phyloP scores from a whole-genome alignment of 2,329 filamentous ascomycete genomes.

The Ophiostoma sp. region DNA sequence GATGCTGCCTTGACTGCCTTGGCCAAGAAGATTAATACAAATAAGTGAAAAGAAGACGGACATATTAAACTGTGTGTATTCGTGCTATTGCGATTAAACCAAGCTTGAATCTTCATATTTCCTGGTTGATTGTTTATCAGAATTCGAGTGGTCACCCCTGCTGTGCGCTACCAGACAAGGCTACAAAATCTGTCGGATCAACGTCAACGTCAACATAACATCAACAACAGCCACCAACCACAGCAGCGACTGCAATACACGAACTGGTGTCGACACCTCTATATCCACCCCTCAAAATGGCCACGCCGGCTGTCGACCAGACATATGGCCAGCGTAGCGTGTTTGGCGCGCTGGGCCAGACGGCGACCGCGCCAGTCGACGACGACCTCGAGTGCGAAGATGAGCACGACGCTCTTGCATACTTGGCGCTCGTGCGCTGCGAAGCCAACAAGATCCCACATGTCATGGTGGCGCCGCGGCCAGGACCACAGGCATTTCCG shows the following conservation, averaged over 20 bases:
- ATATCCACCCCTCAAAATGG: neutral
- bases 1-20: neutral
- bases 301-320: constrained; percentile 46
- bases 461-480: constrained; percentile 59
- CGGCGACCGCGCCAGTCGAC: constrained; percentile 42
- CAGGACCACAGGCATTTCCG: constrained; percentile 43
- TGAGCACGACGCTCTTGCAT: constrained; percentile 62
- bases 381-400: constrained; percentile 64
- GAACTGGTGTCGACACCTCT: neutral
- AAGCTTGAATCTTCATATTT: neutral
- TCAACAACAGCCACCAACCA: neutral
- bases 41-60: neutral
- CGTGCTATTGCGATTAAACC: neutral
- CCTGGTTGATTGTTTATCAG: neutral
- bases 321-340: constrained; percentile 68
- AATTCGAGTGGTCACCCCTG: neutral
- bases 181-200: constrained; percentile 9
- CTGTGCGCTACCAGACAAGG: constrained; percentile 16
- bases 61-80: neutral
- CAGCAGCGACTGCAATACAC: neutral
- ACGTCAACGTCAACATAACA: neutral
- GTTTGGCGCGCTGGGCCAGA: constrained; percentile 57
- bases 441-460: constrained; percentile 71
- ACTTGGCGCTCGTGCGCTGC: constrained; percentile 45
- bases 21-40: neutral